phyloP scores from a whole-genome alignment of 495 filamentous ascomycete genomes.

The Aspergillus sparsus region DNA sequence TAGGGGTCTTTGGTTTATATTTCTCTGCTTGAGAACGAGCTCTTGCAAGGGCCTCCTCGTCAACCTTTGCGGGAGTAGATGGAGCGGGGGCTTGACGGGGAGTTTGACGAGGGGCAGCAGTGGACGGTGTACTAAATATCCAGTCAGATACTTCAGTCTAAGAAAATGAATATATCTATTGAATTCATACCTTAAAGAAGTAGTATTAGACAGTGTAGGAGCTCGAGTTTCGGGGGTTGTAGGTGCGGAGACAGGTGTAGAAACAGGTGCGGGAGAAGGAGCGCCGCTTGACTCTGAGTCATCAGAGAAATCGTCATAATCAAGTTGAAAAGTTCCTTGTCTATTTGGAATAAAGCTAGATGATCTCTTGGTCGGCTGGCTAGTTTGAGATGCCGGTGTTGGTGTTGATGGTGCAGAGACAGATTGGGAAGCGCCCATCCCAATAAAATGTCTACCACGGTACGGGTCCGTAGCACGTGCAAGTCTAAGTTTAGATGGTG shows the following conservation, averaged over 20 bases:
- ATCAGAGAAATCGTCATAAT: slow-evolving; percentile 30
- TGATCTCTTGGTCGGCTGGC: slow-evolving; percentile 16
- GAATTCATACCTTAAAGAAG: slow-evolving; percentile 19
- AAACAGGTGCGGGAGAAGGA: slow-evolving; percentile 15
- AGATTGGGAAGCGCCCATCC: slow-evolving; percentile 18
- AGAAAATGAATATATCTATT: not conserved
- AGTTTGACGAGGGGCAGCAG: slow-evolving; percentile 17
- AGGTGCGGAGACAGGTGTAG: slow-evolving; percentile 18
- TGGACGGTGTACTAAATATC: slow-evolving; percentile 9
- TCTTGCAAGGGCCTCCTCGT: slow-evolving; percentile 32
- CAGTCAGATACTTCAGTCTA: slow-evolving; percentile 4
- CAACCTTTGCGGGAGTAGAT: slow-evolving; percentile 25
- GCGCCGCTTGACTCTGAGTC: slow-evolving; percentile 21
- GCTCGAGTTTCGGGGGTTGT: slow-evolving; percentile 7
- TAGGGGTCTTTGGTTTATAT: slow-evolving; percentile 51
- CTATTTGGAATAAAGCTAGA: slow-evolving; percentile 31
- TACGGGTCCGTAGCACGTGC: slow-evolving; percentile 33
- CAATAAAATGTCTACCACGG: slow-evolving; percentile 26
- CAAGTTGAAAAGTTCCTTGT: slow-evolving; percentile 31
- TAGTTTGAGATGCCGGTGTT: slow-evolving; percentile 13
- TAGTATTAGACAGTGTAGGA: slow-evolving; percentile 1
- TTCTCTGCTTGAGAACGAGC: slow-evolving; percentile 43
- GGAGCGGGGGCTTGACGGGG: slow-evolving; percentile 20
- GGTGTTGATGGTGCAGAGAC: slow-evolving; percentile 19
- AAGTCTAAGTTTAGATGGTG: slow-evolving; percentile 29